Evolutionary conservation across 202 grass and related monocot species (phyloP).

Genomic region (Digitaria exilis): DNA sequence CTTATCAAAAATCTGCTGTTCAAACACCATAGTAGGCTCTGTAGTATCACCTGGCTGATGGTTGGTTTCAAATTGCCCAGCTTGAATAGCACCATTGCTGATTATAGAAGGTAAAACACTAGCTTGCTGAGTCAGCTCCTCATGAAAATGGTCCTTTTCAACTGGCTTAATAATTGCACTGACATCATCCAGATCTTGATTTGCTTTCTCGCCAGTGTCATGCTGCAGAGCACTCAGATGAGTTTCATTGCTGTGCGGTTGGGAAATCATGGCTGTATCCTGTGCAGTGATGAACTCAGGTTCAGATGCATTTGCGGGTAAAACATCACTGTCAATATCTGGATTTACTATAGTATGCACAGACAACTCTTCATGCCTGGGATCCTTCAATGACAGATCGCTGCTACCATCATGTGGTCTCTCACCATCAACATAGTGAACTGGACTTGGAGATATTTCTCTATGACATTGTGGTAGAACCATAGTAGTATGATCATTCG

Average conservation of each 20-base stretch:
- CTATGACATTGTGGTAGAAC: too few species aligned
- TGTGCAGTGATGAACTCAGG: constrained; percentile 22
- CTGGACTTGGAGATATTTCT: constrained; percentile 20
- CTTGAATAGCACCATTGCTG: constrained; percentile 25
- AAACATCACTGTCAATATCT: constrained; percentile 24
- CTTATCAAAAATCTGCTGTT: not conserved
- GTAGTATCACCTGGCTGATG: constrained; percentile 18
- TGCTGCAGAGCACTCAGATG: constrained; percentile 21
- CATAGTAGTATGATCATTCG: too few species aligned
- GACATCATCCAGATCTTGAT: constrained; percentile 28
- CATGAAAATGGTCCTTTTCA: constrained; percentile 16
- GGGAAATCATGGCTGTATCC: constrained; percentile 15
- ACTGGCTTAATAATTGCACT: constrained; percentile 22
- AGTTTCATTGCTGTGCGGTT: constrained; percentile 15
- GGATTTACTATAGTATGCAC: constrained; percentile 11
- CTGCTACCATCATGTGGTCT: not conserved
- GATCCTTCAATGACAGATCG: constrained; percentile 29
- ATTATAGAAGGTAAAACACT: constrained; percentile 17
- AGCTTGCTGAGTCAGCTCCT: not conserved
- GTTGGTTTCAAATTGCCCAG: constrained; percentile 32
- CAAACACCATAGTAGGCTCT: not conserved
- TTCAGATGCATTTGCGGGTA: constrained; percentile 32
- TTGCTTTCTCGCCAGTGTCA: constrained; percentile 29
- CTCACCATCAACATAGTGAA: constrained; percentile 11
- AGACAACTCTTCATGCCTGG: not conserved